Base-by-base conservation (phyloP, 1,284 basidiomycete genomes). In the Ustilago hordei region DNA sequence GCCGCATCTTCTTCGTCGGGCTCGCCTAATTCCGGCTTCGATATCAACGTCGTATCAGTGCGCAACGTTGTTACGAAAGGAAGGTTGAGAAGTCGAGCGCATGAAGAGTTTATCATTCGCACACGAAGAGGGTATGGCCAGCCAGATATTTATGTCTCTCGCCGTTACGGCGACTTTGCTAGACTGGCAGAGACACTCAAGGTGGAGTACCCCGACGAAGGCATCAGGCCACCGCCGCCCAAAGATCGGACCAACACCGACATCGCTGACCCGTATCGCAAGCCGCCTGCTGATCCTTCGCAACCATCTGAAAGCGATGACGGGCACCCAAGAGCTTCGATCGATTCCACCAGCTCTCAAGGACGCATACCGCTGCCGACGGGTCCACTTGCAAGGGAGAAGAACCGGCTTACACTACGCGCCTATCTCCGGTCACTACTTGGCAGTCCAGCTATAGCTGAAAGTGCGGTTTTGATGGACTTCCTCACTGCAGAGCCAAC, bases 151-250 rank as follows among this genome's bases (percentile, higher is more conserved):
- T 95, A 91, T 84, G 96, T 98, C 3, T 93, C 94, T 1, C 90
- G 97, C 67, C 89, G 97, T 74, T 96, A 99, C 84, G 95, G 96
- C 13, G 96, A 99, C 85, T 98, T 99, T 86, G 92, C 89, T 81
- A 63, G 67, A 17, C 72, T 85, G 11, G 80, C 82, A 45, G 76
- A 84, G 15, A 79, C 81, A 15, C 71, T 85, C 32, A 63, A 73
- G 7, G 68, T 81, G 8, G 76, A 80, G 55, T 81, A 73, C 55
- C 84, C 84, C 1, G 79, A 79, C 7, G 79, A 82, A 55, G 82
- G 75, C 23, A 56, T 81, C 38, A 69, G 74, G 6, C 72, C 65
- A 8, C 76, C 82, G 2, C 83, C 83, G 11, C 50, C 77, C 35
- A 84, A 84, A 55, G 82, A 84, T 59, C 78, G 81, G 23, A 69